These are phyloP conservation scores for Clavariopsis aquatica DNA, from an alignment of 495 filamentous ascomycete genomes.

Conservation along the genomic window DNA sequence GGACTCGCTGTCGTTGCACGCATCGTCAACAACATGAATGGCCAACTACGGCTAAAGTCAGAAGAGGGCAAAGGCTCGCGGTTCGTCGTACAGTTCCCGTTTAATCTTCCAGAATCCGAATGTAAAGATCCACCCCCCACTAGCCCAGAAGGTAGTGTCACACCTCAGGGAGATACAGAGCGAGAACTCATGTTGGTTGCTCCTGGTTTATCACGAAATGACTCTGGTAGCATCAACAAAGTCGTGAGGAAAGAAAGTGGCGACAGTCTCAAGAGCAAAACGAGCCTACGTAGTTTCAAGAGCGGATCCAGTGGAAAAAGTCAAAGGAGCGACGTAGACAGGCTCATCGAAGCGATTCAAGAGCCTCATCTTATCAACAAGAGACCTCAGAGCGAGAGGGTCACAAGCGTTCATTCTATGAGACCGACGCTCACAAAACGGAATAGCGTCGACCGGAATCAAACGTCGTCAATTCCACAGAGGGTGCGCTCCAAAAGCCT, in stretches of 20 bases:
- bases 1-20: slow-evolving; percentile 85
- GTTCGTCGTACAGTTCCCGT: slow-evolving; percentile 73
- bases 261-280: slow-evolving; percentile 49
- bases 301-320: slow-evolving; percentile 60
- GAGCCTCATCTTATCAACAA: slow-evolving; percentile 54
- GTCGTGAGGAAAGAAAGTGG: slow-evolving; percentile 36
- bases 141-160: slow-evolving; percentile 33
- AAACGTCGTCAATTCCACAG: slow-evolving; percentile 4
- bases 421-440: slow-evolving; percentile 38
- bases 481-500: slow-evolving; percentile 24
- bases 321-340: slow-evolving; percentile 67
- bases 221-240: slow-evolving; percentile 25
- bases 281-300: slow-evolving; percentile 51
- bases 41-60: slow-evolving; percentile 83
- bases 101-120: slow-evolving; percentile 59
- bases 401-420: slow-evolving; percentile 12
- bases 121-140: slow-evolving; percentile 28
- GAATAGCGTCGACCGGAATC: slow-evolving; percentile 8
- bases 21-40: slow-evolving; percentile 85
- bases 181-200: slow-evolving; percentile 63
- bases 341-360: slow-evolving; percentile 74
- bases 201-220: slow-evolving; percentile 35
- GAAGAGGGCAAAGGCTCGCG: slow-evolving; percentile 83
- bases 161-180: slow-evolving; percentile 39
- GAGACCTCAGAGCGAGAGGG: slow-evolving; percentile 35